Evolutionary conservation across 306 rosid genomes (phyloP), one percentile per base, ranked within the genome.

Genomic region (Bauhinia variegata): DNA sequence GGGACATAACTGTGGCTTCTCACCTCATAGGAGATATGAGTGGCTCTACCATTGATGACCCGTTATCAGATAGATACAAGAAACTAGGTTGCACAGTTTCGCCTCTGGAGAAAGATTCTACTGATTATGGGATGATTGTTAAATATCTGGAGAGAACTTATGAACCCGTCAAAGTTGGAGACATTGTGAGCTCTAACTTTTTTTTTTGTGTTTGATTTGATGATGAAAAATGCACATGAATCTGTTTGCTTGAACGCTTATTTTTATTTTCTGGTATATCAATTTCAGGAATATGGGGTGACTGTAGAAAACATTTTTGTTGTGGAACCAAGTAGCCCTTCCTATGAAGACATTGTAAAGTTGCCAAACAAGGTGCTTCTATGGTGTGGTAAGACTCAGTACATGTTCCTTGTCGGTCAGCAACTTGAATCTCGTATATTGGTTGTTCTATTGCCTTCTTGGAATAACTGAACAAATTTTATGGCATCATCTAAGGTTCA

Each of bases 131-230:
- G 32, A 89, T 89, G 98, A 86, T 93, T 37, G 74, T 80, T 63
- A 88, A 88, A 15, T 93, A 89, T 74, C 87, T 88, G 16, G 91
- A 84, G 41, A 86, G 41, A 62, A 93, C 97, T 34, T 93, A 86
- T 30, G 95, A 86, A 41, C 87, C 96, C 4, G 85, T 78, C 65
- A 86, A 80, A 88, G 86, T 88, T 56, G 87, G 91, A 38, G 97
- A 89, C 19, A 67, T 63, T 7, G 98, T 84, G 68, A 84, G 88
- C 60, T 38, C 30, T 18, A 17, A 11, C 41, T 19, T 47, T 3
- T 18, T 34, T 4, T 2, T 31, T 4, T 34, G 18, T 62, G 44
- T 47, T 55, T 23, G 28, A 23, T 47, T 55, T 23, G 28, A 23
- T 18, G 3, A 34, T 5, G 13, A 23, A 11, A 6, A 8, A 39